A percentile compares a stretch with the other conserved stretches of the same genome.
Evolutionary conservation across 1,139 yeast genomes (phyloP).

Genomic region (Diutina ranongensis): DNA sequence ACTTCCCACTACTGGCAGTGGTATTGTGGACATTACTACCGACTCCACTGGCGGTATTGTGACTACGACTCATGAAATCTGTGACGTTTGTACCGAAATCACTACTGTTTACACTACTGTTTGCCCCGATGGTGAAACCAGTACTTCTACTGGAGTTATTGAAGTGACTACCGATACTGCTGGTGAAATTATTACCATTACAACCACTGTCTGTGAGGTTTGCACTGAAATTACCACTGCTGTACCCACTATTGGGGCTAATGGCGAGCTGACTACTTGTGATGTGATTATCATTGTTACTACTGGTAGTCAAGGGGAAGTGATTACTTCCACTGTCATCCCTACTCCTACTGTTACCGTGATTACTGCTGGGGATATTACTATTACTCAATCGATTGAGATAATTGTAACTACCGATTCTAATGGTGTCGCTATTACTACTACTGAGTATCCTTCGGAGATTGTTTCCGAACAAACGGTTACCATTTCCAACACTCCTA

Average conservation of each 20-base stretch:
- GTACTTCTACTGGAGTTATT: not conserved
- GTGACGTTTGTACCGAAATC: not conserved
- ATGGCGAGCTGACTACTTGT: not conserved
- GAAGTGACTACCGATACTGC: conserved; percentile 1
- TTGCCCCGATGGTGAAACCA: not conserved
- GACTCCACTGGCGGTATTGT: not conserved
- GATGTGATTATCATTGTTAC: not conserved
- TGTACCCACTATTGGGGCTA: not conserved
- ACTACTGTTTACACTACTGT: not conserved
- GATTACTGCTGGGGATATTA: not conserved
- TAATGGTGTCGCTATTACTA: not conserved
- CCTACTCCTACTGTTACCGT: not conserved
- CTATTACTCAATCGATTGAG: not conserved
- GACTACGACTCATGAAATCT: not conserved
- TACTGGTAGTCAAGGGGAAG: not conserved
- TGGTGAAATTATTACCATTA: not conserved
- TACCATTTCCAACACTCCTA: not conserved
- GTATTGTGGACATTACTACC: not conserved
- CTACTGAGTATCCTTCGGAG: not conserved
- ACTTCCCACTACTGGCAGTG: not conserved
- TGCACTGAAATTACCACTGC: not conserved
- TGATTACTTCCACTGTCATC: not conserved
- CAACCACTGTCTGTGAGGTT: not conserved
- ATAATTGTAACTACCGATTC: not conserved
- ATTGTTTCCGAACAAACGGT: not conserved